Base-by-base conservation (phyloP, 2,329 filamentous ascomycete genomes). In the Clarireedia homoeocarpa region DNA sequence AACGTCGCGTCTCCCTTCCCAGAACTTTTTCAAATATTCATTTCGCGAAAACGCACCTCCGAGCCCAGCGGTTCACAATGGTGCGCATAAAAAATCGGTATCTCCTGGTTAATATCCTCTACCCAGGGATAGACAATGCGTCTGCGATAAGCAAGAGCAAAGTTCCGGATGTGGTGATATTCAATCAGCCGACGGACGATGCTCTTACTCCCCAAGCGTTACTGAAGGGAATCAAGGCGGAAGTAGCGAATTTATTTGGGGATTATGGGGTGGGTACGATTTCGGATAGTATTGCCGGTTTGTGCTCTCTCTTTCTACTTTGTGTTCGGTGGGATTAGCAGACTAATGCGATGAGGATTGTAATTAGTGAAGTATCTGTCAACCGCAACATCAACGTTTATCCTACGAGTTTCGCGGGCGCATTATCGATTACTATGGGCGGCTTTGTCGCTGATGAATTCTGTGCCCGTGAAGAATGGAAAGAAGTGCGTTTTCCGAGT, bases 71-170 rank as follows among this genome's bases (percentile, higher is more conserved):
- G 24, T 15, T 27, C 24, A 40, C 34, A 44, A 96, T 99, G 94
- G 94, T 99, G 58, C 89, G 94, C 69, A 83, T 97, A 64, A 99
- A 99, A 73, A 88, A 96, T 72, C 86, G 94, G 66, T 99, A 99
- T 71, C 81, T 99, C 17, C 83, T 97, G n/a, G 83, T 97, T 60
- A 89, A 95, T 69, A 91, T 97, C 62, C 78, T 97, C 48, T 96
- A 96, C 67, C 90, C 91, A 0, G 78, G 83, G 66, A 65, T 58
- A 59, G 67, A 48, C 62, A 61, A 63, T 20, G 47, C 53, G n/a
- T 58, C 65, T 24, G 30, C 56, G 51, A 50, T 54, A 38, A 58
- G 65, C 58, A 71, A 70, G 56, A 50, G 68, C 36, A 70, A 72
- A 63, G 64, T 78, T 67, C 71, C 87, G 68, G 71, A 82, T 74